Base-by-base conservation (phyloP, 768 basidiomycete genomes). In the Tylopilus cervinicoccineus region DNA sequence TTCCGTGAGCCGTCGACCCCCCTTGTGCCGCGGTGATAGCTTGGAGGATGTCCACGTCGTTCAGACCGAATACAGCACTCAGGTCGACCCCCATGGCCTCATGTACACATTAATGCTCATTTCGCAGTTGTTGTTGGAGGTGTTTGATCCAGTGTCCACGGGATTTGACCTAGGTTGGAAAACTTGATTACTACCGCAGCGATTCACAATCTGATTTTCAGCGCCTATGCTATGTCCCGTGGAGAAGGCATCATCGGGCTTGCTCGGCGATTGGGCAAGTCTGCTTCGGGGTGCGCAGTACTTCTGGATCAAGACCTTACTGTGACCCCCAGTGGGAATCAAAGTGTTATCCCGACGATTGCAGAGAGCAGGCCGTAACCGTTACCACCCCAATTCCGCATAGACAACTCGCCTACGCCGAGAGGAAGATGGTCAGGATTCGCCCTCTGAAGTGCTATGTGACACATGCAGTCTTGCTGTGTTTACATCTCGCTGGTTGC, bases 241-340 rank as follows among this genome's bases (percentile, higher is more conserved):
- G 48, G 48, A 32, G 48, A 50, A 4, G 33, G 38, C 14, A 38
- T 24, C 22, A 32, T 52, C 17, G 41, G 12, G 16, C 51, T 55
- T 32, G 20, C 48, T n/a, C 43, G 22, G 34, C 41, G 31, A 34
- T 33, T 47, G 11, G 20, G 29, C 3, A 7, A 9, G n/a, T 22
- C 40, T 14, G 14, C 36, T 2, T 38, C 11, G 4, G 29, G 46
- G 6, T 48, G 12, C 5, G 47, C 47, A 11, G 37, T 48, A 2
- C 29, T 52, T 37, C 28, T 45, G 32, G 50, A 48, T 29, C 43
- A 32, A 7, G 43, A 45, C 6, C 43, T 46, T 6, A 39, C 39
- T 6, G 31, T 55, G 2, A 3, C 49, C 11, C 16, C 45, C 12
- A 32, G 11, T 0, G 46, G 54, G 16, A 32, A 6, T 12, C 54